Evolutionary conservation across 768 basidiomycete genomes (phyloP).

Genomic region (Tephrocybe sp.): DNA sequence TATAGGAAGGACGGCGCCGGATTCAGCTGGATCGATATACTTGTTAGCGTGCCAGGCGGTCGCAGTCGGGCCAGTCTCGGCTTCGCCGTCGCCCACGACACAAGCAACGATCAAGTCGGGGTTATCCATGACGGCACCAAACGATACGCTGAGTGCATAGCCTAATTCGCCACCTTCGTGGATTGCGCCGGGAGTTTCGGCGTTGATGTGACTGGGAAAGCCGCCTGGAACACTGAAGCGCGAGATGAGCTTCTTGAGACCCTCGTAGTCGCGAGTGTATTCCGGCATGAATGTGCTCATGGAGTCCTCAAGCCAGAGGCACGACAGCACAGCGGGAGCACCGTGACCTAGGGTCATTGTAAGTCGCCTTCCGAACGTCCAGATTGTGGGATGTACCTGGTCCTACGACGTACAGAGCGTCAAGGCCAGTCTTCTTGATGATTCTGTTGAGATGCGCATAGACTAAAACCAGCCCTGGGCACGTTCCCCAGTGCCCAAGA

Average conservation of each 20-base stretch:
- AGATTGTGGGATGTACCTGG: slow-evolving; percentile 48
- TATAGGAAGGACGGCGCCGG: slow-evolving; percentile 89
- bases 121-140: slow-evolving; percentile 90
- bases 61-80: slow-evolving; percentile 79
- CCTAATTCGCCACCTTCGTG: slow-evolving; percentile 93
- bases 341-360: slow-evolving; percentile 59
- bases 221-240: slow-evolving; percentile 83
- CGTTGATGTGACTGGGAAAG: slow-evolving; percentile 80
- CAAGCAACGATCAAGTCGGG: slow-evolving; percentile 81
- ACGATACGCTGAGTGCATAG: slow-evolving; percentile 83
- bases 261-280: slow-evolving; percentile 54
- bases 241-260: slow-evolving; percentile 67
- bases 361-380: neutral
- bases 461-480: slow-evolving; percentile 71
- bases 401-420: slow-evolving; percentile 78
- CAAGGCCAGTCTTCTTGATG: slow-evolving; percentile 57
- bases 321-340: slow-evolving; percentile 84
- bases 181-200: slow-evolving; percentile 85
- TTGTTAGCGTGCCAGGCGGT: slow-evolving; percentile 86
- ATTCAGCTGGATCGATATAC: slow-evolving; percentile 88
- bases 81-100: slow-evolving; percentile 88
- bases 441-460: slow-evolving; percentile 73
- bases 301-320: slow-evolving; percentile 84
- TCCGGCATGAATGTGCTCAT: slow-evolving; percentile 56
- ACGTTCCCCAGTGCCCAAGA: slow-evolving; percentile 85